Conservation (phyloP, 352 stramenopile genomes). For the Phytophthora nicotianae region DNA sequence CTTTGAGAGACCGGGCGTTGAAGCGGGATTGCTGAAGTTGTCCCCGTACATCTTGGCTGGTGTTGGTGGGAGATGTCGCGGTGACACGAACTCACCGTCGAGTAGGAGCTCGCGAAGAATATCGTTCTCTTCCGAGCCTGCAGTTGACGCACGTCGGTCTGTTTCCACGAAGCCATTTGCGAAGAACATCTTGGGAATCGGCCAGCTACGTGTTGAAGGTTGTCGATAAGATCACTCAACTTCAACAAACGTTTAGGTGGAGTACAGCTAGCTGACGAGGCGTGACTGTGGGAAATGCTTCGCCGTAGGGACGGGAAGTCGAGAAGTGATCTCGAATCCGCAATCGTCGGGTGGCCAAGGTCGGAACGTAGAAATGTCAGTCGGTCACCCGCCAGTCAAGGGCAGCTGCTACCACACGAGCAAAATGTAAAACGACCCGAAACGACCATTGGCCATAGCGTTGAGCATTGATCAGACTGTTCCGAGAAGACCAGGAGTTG, state of each 20-base stretch:
- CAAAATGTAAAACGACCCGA: slow-evolving; percentile 43
- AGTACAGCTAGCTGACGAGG: slow-evolving; percentile 39
- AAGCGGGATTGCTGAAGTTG: slow-evolving; percentile 18
- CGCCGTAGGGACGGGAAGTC: slow-evolving; percentile 39
- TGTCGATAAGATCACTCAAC: slow-evolving; percentile 22
- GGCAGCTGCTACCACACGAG: slow-evolving; percentile 19
- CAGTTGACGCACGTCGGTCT: slow-evolving; percentile 49
- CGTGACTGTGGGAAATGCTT: slow-evolving; percentile 43
- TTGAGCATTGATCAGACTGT: slow-evolving; percentile 33
- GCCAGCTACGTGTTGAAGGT: slow-evolving; percentile 37
- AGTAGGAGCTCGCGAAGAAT: slow-evolving; percentile 79
- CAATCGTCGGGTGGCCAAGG: slow-evolving; percentile 28
- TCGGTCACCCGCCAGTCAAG: slow-evolving; percentile 32
- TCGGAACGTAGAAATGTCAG: slow-evolving; percentile 34
- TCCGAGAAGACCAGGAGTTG: slow-evolving; percentile 30
- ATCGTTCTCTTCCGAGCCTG: slow-evolving; percentile 63
- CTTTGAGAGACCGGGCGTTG: slow-evolving; percentile 39
- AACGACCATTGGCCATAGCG: slow-evolving; percentile 34
- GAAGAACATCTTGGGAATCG: slow-evolving; percentile 67
- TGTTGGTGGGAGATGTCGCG: slow-evolving; percentile 52
- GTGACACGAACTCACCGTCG: slow-evolving; percentile 71
- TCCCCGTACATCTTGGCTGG: slow-evolving; percentile 48
- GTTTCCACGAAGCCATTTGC: slow-evolving; percentile 71
- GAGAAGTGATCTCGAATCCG: slow-evolving; percentile 39
- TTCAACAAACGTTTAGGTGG: slow-evolving; percentile 44